phyloP scores from a whole-genome alignment of 352 stramenopile species.

The Phytophthora palmivora region DNA sequence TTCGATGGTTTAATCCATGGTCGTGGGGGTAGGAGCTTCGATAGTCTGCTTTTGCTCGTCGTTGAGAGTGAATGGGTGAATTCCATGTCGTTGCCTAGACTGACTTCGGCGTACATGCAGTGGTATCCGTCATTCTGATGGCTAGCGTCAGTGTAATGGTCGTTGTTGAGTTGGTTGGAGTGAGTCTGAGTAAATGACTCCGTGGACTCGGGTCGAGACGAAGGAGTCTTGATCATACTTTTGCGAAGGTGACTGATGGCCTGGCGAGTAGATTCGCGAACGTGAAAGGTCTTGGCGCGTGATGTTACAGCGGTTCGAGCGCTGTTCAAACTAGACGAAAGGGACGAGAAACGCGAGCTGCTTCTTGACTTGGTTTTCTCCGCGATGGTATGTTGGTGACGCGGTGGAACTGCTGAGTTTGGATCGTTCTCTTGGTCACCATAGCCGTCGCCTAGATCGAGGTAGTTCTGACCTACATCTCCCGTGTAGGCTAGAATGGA shows the following conservation, averaged over 20 bases:
- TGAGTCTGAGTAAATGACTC: not conserved
- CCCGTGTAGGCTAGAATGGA: constrained; percentile 37
- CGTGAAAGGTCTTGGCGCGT: constrained; percentile 31
- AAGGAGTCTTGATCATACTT: constrained; percentile 7
- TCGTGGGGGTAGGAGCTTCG: constrained; percentile 22
- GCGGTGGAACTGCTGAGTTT: not conserved
- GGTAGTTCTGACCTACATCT: constrained; percentile 36
- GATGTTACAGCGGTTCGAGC: constrained; percentile 18
- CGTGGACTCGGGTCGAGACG: constrained; percentile 3
- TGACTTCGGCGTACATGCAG: constrained; percentile 36
- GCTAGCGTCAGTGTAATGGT: not conserved
- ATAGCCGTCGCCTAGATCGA: constrained; percentile 28
- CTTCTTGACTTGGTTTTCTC: constrained; percentile 4
- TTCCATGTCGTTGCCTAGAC: constrained; percentile 6
- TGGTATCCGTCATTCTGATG: constrained; percentile 24
- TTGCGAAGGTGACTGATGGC: constrained; percentile 34
- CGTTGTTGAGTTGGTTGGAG: constrained; percentile 25
- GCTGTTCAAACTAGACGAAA: constrained; percentile 31
- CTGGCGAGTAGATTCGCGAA: constrained; percentile 33
- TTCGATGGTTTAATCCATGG: constrained; percentile 32
- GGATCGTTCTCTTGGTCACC: constrained; percentile 12
- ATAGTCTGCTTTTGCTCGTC: constrained; percentile 3
- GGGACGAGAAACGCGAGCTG: constrained; percentile 20
- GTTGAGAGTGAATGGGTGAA: constrained; percentile 5
- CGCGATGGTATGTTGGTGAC: not conserved